Conservation (phyloP, 1,284 basidiomycete species). For the Gymnopus androsaceus region DNA sequence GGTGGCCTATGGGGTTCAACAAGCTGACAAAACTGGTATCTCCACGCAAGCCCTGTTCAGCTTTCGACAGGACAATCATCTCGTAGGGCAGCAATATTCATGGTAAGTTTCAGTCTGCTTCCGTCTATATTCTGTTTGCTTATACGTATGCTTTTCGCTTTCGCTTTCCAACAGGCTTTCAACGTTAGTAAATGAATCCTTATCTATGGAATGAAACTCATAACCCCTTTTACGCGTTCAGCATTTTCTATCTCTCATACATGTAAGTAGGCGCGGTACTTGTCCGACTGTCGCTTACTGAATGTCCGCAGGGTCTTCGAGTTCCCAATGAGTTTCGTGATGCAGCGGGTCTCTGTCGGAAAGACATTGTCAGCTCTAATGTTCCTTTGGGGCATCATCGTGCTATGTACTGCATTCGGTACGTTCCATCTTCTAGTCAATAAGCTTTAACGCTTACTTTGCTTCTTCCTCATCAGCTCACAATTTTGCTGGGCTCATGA, state of each 20-base stretch:
- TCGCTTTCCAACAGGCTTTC: conserved; percentile 13
- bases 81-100: conserved; percentile 20
- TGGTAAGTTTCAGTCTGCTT: conserved; percentile 10
- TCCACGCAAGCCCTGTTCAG: conserved; percentile 20
- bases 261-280: conserved; percentile 9
- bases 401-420: conserved; percentile 19
- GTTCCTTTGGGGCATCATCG: conserved; percentile 20
- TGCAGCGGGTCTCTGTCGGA: conserved; percentile 21
- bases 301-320: conserved; percentile 13
- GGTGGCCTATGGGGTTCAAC: conserved; percentile 21
- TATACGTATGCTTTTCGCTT: background rate
- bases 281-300: background rate
- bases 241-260: conserved; percentile 20
- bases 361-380: conserved; percentile 19
- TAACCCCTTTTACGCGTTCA: background rate
- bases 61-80: conserved; percentile 15
- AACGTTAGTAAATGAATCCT: conserved; percentile 11
- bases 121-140: too few species aligned
- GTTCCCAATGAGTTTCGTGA: conserved; percentile 19
- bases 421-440: background rate
- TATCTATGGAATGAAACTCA: background rate
- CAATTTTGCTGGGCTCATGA: conserved; percentile 18
- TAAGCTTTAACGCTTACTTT: conserved; percentile 9
- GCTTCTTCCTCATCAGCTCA: conserved; percentile 25
- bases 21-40: conserved; percentile 20